Conservation (phyloP, 2,329 filamentous ascomycete species). For the Berkeleyomyces rouxiae region DNA sequence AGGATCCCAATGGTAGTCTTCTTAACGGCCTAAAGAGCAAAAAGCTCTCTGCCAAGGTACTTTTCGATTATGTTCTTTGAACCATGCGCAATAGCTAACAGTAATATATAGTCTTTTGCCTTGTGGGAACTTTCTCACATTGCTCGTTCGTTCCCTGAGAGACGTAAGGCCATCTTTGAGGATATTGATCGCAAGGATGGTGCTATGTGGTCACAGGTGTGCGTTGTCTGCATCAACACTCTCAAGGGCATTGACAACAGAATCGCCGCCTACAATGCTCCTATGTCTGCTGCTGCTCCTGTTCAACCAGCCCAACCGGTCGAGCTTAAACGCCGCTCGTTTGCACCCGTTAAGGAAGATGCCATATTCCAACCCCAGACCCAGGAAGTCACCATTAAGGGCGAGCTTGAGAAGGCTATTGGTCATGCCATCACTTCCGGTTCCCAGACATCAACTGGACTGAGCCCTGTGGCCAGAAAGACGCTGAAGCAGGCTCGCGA, state of each 20-base stretch:
- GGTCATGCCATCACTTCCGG: slow-evolving; percentile 29
- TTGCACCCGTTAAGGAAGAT: slow-evolving; percentile 28
- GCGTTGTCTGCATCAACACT: slow-evolving; percentile 49
- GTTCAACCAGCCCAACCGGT: slow-evolving; percentile 13
- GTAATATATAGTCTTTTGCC: slow-evolving; percentile 48
- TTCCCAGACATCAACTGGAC: slow-evolving; percentile 29
- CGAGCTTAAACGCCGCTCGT: slow-evolving; percentile 22
- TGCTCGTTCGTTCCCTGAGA: slow-evolving; percentile 53
- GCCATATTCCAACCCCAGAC: slow-evolving; percentile 28
- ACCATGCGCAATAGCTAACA: slow-evolving; percentile 15
- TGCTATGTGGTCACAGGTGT: slow-evolving; percentile 67
- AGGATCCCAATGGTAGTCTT: slow-evolving; percentile 81
- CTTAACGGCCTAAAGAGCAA: slow-evolving; percentile 71
- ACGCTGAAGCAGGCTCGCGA: slow-evolving; percentile 31
- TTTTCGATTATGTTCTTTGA: slow-evolving; percentile 15
- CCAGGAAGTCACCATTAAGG: slow-evolving; percentile 23
- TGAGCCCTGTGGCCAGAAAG: slow-evolving; percentile 35
- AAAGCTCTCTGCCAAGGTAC: slow-evolving; percentile 57
- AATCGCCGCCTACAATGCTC: slow-evolving; percentile 38
- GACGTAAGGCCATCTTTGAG: slow-evolving; percentile 65
- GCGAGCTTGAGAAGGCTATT: slow-evolving; percentile 30
- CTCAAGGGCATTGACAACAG: slow-evolving; percentile 51
- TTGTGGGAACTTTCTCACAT: slow-evolving; percentile 84
- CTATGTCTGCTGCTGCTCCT: slow-evolving; percentile 19
- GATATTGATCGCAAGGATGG: slow-evolving; percentile 74